phyloP scores from a whole-genome alignment of 768 basidiomycete species.

The Tephrocybe rancida region DNA sequence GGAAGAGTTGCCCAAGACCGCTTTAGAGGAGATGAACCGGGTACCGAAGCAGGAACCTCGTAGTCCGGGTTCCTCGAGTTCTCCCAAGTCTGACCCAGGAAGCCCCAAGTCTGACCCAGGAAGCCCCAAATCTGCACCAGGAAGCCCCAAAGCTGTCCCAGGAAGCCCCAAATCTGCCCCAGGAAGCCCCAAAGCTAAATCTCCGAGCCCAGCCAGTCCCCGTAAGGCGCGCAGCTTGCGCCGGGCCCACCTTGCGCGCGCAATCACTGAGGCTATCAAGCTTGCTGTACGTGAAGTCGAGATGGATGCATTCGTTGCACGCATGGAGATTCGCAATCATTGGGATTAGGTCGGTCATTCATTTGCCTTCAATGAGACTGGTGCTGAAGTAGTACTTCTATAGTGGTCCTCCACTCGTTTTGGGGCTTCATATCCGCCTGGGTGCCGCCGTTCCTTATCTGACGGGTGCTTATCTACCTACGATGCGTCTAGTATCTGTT shows the following conservation, averaged over 20 bases:
- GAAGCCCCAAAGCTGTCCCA: not conserved
- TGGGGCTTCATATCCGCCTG: no score
- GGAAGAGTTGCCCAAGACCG: not conserved
- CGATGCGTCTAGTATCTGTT: no score
- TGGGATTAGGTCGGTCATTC: not conserved
- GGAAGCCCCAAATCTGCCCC: not conserved
- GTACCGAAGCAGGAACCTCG: not conserved
- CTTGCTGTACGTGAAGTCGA: not conserved
- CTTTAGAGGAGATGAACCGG: not conserved
- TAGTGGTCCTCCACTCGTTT: no score
- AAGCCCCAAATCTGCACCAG: no score
- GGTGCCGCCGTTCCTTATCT: no score
- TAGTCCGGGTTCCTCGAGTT: not conserved
- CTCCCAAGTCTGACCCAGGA: no score
- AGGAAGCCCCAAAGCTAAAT: no score
- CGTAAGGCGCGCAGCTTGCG: not conserved
- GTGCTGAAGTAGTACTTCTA: not conserved
- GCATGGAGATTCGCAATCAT: not conserved
- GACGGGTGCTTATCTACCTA: no score
- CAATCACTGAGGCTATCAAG: not conserved
- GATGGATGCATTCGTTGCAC: not conserved
- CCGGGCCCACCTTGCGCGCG: not conserved
- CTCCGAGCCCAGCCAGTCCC: not conserved
- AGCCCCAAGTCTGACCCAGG: no score
- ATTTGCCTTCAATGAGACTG: not conserved